phyloP scores from a whole-genome alignment of 768 basidiomycete species.

The Hortiboletus campestris region DNA sequence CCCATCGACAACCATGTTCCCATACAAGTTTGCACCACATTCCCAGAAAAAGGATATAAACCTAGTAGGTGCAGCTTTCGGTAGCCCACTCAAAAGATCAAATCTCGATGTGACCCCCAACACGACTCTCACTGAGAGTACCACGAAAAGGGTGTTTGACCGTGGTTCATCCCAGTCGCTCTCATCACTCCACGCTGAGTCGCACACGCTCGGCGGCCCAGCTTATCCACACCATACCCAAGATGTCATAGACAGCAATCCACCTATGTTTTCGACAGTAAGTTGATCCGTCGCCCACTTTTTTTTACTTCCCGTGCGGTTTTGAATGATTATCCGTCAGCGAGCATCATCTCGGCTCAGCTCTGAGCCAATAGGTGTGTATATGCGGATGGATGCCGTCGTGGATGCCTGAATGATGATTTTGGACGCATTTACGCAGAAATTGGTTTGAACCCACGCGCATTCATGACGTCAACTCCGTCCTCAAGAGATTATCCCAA shows the following conservation, averaged over 20 bases:
- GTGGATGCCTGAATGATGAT: background rate
- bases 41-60: slow-evolving; percentile 10
- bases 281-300: background rate
- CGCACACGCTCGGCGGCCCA: slow-evolving; percentile 7
- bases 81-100: slow-evolving; percentile 7
- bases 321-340: slow-evolving; percentile 1
- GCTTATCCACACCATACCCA: background rate
- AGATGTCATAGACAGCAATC: slow-evolving; percentile 7
- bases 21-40: slow-evolving; percentile 19
- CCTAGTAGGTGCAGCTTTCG: slow-evolving; percentile 3
- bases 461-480: background rate
- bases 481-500: slow-evolving; percentile 8
- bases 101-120: slow-evolving; percentile 6
- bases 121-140: slow-evolving; percentile 6
- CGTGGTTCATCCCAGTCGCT: slow-evolving; percentile 6
- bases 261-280: slow-evolving; percentile 4
- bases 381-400: slow-evolving; percentile 12
- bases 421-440: slow-evolving; percentile 18
- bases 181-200: slow-evolving; percentile 12
- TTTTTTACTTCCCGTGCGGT: too few relatives aligned
- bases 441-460: background rate
- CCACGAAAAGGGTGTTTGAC: slow-evolving; percentile 5
- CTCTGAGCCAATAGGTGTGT: slow-evolving; percentile 22
- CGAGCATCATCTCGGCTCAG: slow-evolving; percentile 6
- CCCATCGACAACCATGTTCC: slow-evolving; percentile 6